Evolutionary conservation across 768 basidiomycete genomes (phyloP), one percentile per base, ranked within the genome.

Genomic region (Mycena haematopus): DNA sequence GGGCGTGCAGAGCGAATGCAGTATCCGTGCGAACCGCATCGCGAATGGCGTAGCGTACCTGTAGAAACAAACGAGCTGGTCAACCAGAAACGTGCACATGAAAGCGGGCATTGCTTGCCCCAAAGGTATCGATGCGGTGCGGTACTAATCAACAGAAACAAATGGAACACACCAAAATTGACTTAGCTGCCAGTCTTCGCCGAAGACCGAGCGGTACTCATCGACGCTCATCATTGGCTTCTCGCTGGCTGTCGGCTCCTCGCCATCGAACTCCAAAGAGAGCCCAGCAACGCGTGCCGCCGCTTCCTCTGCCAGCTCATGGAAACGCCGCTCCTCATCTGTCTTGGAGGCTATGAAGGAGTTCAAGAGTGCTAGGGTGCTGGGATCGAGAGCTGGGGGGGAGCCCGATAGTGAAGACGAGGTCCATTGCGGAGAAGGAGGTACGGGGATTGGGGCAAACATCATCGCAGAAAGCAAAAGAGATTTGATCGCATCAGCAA

Each of bases 171-270:
- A 81, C 80, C 82, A 82, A 62, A 82, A 82, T 70, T 83, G 81
- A 66, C 79, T 82, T 44, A 82, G 75, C 67, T 83, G 80, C 81
- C 81, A 82, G 71, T 81, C 80, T 71, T 82, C 81, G 19, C 78
- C 74, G 56, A 83, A 83, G 15, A 78, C 76, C 36, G 70, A 65
- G 29, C 76, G 73, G 61, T 78, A 83, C 61, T 82, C 80, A 45
- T 79, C 75, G 17, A 82, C 78, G 58, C 75, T 79, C 65, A 82
- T 73, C 75, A 81, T 79, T 3, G 75, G 73, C 53, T 76, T 75
- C 11, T 72, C 33, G 1, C 10, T 13, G 9, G 46, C 72, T 0
- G 52, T 36, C 40, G 69, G 65, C 27, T 65, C 67, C 19, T 71
- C 67, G 8, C 72, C 62, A 49, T 73, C 65, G 44, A 62, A 60